Percentiles rank a stretch among this genome's conserved stretches.
Evolutionary conservation across 768 basidiomycete genomes (phyloP).

Genomic region (Lactifluus piperatus): DNA sequence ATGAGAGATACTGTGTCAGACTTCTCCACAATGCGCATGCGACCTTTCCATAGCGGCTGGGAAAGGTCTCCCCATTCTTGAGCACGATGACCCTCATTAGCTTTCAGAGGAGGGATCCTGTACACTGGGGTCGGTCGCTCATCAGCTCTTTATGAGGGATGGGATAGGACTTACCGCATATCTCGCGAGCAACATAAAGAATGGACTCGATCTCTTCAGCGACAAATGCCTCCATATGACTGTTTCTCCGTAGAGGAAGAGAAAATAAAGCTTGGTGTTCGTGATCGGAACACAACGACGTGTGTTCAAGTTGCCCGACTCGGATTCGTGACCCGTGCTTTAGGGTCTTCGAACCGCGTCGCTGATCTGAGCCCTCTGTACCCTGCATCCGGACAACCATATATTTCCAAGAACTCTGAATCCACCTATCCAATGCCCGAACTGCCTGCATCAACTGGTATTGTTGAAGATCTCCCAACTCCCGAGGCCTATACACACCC

Average conservation of each 20-base stretch:
- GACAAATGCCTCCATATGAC: conserved; percentile 43
- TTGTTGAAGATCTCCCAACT: conserved; percentile 7
- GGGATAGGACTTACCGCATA: conserved; percentile 52
- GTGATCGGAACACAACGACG: too few relatives aligned
- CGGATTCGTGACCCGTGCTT: not conserved
- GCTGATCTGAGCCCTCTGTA: too few relatives aligned
- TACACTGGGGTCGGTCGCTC: conserved; percentile 48
- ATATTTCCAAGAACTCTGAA: not conserved
- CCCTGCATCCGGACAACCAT: too few relatives aligned
- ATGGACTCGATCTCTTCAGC: conserved; percentile 84
- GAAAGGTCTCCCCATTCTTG: conserved; percentile 88
- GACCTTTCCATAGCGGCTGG: conserved; percentile 83
- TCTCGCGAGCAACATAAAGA: conserved; percentile 82
- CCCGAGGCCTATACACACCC: not conserved
- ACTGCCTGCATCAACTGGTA: conserved; percentile 12
- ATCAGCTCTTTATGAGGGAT: conserved; percentile 12
- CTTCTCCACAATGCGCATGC: conserved; percentile 77
- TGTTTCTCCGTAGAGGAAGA: not conserved
- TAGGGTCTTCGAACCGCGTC: too few relatives aligned
- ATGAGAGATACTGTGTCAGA: conserved; percentile 56
- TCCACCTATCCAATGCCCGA: conserved; percentile 28
- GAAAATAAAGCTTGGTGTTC: not conserved
- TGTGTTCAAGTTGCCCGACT: too few relatives aligned
- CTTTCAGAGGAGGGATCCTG: conserved; percentile 81
- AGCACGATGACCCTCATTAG: conserved; percentile 85